Percentiles rank a stretch among this genome's conserved stretches.
Evolutionary conservation across 345 rosid genomes (phyloP).

Genomic region (Heritiera fomes): DNA sequence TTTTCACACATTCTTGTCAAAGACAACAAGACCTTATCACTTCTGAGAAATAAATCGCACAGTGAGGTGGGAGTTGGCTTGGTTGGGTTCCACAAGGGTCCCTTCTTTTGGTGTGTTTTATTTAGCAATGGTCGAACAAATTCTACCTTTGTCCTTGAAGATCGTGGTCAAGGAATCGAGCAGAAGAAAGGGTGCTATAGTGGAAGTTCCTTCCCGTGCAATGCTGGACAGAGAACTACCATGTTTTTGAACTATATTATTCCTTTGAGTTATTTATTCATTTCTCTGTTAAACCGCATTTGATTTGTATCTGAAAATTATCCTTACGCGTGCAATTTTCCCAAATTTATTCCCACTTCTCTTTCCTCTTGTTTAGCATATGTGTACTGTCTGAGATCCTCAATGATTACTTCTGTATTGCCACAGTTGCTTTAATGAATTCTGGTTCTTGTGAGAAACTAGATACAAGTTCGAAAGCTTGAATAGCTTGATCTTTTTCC

Average conservation of each 20-base stretch:
- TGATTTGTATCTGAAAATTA: slow-evolving; percentile 11
- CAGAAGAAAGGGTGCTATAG: slow-evolving; percentile 82
- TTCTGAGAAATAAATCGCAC: slow-evolving; percentile 64
- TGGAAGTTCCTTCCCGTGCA: slow-evolving; percentile 70
- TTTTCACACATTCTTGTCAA: slow-evolving; percentile 62
- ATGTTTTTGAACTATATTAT: slow-evolving; percentile 26
- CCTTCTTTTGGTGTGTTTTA: slow-evolving; percentile 69
- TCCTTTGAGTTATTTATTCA: slow-evolving; percentile 20
- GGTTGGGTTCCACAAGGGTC: slow-evolving; percentile 57
- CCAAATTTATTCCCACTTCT: not conserved
- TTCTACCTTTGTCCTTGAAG: slow-evolving; percentile 75
- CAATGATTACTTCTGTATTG: not conserved
- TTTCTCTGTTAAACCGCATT: slow-evolving; percentile 16
- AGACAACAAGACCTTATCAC: slow-evolving; percentile 46
- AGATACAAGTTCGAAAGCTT: no score
- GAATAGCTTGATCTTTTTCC: no score
- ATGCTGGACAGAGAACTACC: slow-evolving; percentile 35
- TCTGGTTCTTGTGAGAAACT: not conserved
- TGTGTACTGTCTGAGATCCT: not conserved
- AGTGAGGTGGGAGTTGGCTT: slow-evolving; percentile 74
- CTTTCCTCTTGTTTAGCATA: not conserved
- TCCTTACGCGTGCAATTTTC: not conserved
- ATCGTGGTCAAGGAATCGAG: slow-evolving; percentile 70
- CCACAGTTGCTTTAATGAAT: not conserved
- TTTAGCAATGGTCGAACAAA: slow-evolving; percentile 63